Percentiles rank a stretch among this genome's conserved stretches.
Conservation (phyloP, 768 basidiomycete species). For the Podaxis mareebaensis region DNA sequence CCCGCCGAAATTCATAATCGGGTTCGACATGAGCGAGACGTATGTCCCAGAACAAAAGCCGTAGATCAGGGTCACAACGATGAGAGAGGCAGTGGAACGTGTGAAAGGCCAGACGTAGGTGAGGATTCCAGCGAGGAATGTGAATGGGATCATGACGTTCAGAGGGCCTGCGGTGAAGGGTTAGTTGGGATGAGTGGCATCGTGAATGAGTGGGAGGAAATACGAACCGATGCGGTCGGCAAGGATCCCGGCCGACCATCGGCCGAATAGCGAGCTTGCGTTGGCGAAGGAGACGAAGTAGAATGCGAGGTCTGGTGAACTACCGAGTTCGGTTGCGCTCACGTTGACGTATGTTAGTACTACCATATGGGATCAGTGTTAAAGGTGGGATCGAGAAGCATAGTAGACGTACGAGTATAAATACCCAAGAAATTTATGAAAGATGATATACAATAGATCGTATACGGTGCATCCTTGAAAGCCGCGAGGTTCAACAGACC, state of each 20-base stretch:
- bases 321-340: constrained; percentile 52
- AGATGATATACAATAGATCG: constrained; percentile 56
- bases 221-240: constrained; percentile 55
- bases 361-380: constrained; percentile 27
- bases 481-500: constrained; percentile 59
- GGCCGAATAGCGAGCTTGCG: constrained; percentile 62
- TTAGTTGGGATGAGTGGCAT: not conserved
- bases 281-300: constrained; percentile 74
- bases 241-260: constrained; percentile 52
- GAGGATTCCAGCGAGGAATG: constrained; percentile 53
- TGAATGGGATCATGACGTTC: constrained; percentile 71
- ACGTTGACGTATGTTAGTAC: constrained; percentile 71
- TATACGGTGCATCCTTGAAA: constrained; percentile 54
- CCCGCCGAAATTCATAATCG: constrained; percentile 62
- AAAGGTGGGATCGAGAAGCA: not conserved
- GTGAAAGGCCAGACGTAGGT: constrained; percentile 77
- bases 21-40: constrained; percentile 54
- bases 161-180: constrained; percentile 47
- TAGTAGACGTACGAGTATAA: constrained; percentile 51
- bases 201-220: not conserved
- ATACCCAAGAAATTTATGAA: constrained; percentile 56
- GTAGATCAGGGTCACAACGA: constrained; percentile 61
- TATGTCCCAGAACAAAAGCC: constrained; percentile 71
- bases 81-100: constrained; percentile 39
- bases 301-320: constrained; percentile 53